Evolutionary conservation across 2,329 filamentous ascomycete species (phyloP).

Genomic region (Talaromyces sp.): DNA sequence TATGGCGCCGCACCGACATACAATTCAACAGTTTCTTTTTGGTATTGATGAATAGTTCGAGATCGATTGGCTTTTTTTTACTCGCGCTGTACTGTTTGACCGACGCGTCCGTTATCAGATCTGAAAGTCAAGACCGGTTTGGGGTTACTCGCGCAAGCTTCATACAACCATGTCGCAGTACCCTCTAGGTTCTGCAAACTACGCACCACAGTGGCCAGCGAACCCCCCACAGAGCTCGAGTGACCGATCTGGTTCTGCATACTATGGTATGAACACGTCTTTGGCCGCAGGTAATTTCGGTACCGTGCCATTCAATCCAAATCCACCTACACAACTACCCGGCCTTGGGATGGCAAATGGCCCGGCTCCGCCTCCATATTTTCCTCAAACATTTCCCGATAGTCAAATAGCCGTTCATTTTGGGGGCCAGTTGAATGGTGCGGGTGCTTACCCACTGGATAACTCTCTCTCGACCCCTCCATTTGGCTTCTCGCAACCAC

Average conservation of each 20-base stretch:
- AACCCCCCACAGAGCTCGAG: constrained; percentile 20
- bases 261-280: constrained; percentile 15
- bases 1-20: background rate
- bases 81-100: background rate
- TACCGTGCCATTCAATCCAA: constrained; percentile 4
- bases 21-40: background rate
- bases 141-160: background rate
- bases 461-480: background rate
- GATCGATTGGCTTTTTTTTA: background rate
- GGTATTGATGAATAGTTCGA: background rate
- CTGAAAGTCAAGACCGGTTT: background rate
- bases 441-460: background rate
- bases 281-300: background rate
- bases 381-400: constrained; percentile 29
- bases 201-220: constrained; percentile 35
- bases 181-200: constrained; percentile 33
- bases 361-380: constrained; percentile 25
- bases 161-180: constrained; percentile 44
- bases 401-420: constrained; percentile 27
- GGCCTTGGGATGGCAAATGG: constrained; percentile 22
- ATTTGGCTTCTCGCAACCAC: background rate
- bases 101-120: background rate
- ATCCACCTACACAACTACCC: constrained; percentile 20
- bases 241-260: constrained; percentile 14
- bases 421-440: constrained; percentile 22